phyloP scores from a whole-genome alignment of 2,329 filamentous ascomycete genomes.

The Xylaria sp. region DNA sequence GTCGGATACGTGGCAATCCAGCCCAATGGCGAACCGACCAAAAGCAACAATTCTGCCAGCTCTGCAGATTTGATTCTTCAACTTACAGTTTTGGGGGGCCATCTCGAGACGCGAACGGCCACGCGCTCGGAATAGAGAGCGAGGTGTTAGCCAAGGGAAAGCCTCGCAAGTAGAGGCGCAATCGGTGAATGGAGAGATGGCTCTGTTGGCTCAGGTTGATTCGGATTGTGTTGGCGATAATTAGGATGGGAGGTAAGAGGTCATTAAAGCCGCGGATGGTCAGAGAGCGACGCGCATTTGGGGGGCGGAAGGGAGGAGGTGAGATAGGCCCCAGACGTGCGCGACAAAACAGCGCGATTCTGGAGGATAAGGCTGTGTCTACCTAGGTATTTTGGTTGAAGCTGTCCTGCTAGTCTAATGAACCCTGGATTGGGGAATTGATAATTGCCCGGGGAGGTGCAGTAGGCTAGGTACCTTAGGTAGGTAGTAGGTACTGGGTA shows the following conservation, averaged over 20 bases:
- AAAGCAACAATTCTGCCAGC: slow-evolving; percentile 6
- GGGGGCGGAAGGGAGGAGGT: slow-evolving; percentile 7
- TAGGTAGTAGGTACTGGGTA: neutral
- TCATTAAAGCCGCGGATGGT: neutral
- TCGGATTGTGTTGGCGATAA: slow-evolving; percentile 7
- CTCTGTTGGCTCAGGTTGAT: neutral
- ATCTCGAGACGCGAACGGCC: slow-evolving; percentile 35
- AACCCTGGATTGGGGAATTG: slow-evolving; percentile 8
- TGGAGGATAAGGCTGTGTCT: slow-evolving; percentile 23
- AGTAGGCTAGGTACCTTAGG: neutral
- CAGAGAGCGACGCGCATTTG: slow-evolving; percentile 21
- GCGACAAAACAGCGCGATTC: slow-evolving; percentile 10
- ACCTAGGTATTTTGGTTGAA: slow-evolving; percentile 17
- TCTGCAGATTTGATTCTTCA: slow-evolving; percentile 16
- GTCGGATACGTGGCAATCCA: neutral
- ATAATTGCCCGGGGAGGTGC: neutral
- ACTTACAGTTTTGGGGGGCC: slow-evolving; percentile 49
- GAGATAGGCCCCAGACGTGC: slow-evolving; percentile 10
- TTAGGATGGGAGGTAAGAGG: neutral
- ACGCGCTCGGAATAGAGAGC: slow-evolving; percentile 24
- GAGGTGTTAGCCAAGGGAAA: neutral
- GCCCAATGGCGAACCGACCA: neutral
- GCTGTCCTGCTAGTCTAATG: slow-evolving; percentile 8
- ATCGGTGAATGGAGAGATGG: neutral
- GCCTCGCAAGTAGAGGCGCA: slow-evolving; percentile 8